phyloP scores from a whole-genome alignment of 345 rosid genomes.

The Eucalyptus sideroxylon region DNA sequence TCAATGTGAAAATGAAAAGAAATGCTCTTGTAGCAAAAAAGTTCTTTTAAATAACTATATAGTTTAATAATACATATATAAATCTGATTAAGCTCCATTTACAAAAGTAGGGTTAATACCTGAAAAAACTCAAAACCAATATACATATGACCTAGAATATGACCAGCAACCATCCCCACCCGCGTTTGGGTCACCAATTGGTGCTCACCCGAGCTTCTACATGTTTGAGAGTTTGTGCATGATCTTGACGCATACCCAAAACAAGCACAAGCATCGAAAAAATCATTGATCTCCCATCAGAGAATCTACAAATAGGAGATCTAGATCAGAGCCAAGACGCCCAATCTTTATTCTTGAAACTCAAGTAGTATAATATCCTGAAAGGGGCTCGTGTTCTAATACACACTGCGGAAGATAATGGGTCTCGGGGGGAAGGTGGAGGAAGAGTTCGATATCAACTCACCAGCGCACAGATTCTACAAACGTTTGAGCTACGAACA shows the following conservation, averaged over 20 bases:
- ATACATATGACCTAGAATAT: neutral
- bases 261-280: neutral
- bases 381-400: neutral
- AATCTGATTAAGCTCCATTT: neutral
- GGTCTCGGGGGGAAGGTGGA: neutral
- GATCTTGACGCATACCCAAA: neutral
- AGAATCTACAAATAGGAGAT: neutral
- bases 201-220: neutral
- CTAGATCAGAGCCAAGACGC: neutral
- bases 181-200: neutral
- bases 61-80: no score
- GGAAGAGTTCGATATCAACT: neutral
- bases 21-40: no score
- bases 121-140: no score
- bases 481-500: neutral
- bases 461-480: slow-evolving; percentile 2
- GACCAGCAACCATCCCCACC: neutral
- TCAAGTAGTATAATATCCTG: neutral
- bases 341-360: neutral
- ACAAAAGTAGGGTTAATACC: no score
- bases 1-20: no score
- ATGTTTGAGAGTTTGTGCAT: neutral
- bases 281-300: neutral
- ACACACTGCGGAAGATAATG: neutral
- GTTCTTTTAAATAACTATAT: no score